Evolutionary conservation across 2,329 filamentous ascomycete genomes (phyloP), one percentile per base, ranked within the genome.

Genomic region (Sporothrix brasiliensis): DNA sequence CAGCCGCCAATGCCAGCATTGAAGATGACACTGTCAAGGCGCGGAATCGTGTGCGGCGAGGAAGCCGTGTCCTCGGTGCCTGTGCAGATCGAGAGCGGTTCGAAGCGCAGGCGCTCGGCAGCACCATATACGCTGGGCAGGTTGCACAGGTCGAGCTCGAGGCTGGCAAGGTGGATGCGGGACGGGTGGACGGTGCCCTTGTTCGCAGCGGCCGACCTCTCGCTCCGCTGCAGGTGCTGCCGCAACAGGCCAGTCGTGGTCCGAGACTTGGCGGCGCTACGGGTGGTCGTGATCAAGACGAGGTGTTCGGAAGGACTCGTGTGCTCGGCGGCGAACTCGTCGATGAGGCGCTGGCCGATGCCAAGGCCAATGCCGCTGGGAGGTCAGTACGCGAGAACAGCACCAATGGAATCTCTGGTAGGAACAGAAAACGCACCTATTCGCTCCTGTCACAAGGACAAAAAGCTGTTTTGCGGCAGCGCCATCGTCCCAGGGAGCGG

Each of bases 1-100:
- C 93, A 97, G 1, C 92, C 93, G 27, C 93, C 93, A 52, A 94
- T 90, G 0, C 94, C 95, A 19, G 94, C 94, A 79, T 97, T 97
- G 78, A 92, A 90, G 50, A 98, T 84, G 27, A 95, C 84, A 2
- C 86, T 86, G 79, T 98, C 93, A 41, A 99, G 83, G 73, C 90
- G 88, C 1, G 92, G 89, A 53, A 93, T 83, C 24, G 80, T 80
- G 24, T 87, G 81, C 47, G 41, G 3, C 14, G 63, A 16, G 14
- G 58, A 21, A 4, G 30, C 6, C 11, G 41, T 3, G 34, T 14
- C 16, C 39, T 19, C 49, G 52, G 82, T 79, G 24, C 76, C 77
- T 2, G 49, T 41, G 16, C 82, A 82, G 72, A 85, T 85, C 75
- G 79, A 80, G 49, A 88, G 75, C 0, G 79, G 80, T 60, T 82